Evolutionary conservation across 2,329 filamentous ascomycete genomes (phyloP).

Genomic region (Colletotrichum noveboracense): DNA sequence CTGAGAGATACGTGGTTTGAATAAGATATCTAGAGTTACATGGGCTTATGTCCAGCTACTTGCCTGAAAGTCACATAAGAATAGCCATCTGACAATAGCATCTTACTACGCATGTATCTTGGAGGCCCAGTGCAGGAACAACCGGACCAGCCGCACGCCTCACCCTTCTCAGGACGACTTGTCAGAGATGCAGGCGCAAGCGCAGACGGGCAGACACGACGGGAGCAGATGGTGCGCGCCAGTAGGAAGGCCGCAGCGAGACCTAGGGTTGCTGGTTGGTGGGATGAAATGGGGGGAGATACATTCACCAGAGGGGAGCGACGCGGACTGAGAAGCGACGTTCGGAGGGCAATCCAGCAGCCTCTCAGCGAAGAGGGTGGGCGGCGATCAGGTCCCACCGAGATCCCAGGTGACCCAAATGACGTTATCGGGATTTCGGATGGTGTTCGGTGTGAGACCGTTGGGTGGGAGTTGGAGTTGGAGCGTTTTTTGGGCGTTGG

Average conservation of each 20-base stretch:
- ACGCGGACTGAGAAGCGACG: not conserved
- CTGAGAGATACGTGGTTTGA: not conserved
- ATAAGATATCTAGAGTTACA: not conserved
- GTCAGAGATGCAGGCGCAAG: slow-evolving; percentile 11
- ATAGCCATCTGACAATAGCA: not conserved
- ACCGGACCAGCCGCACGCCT: not conserved
- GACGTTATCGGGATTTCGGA: slow-evolving; percentile 22
- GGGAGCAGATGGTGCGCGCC: slow-evolving; percentile 2
- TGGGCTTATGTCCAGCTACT: not conserved
- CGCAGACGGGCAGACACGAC: not conserved
- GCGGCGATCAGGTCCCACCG: slow-evolving; percentile 20
- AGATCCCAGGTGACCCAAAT: slow-evolving; percentile 22
- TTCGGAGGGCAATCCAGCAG: not conserved
- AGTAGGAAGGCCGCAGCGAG: not conserved
- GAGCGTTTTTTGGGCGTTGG: not conserved
- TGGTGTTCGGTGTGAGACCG: slow-evolving; percentile 19
- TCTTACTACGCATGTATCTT: not conserved
- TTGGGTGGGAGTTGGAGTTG: not conserved
- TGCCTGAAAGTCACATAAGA: not conserved
- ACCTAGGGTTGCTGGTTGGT: not conserved
- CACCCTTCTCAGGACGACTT: not conserved
- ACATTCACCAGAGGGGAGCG: not conserved
- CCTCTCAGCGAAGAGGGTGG: not conserved
- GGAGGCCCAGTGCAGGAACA: slow-evolving; percentile 17
- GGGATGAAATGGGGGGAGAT: not conserved